Percentiles rank a stretch among this genome's conserved stretches.
phyloP scores from a whole-genome alignment of 1,284 basidiomycete species.

The Entoloma clypeatum region DNA sequence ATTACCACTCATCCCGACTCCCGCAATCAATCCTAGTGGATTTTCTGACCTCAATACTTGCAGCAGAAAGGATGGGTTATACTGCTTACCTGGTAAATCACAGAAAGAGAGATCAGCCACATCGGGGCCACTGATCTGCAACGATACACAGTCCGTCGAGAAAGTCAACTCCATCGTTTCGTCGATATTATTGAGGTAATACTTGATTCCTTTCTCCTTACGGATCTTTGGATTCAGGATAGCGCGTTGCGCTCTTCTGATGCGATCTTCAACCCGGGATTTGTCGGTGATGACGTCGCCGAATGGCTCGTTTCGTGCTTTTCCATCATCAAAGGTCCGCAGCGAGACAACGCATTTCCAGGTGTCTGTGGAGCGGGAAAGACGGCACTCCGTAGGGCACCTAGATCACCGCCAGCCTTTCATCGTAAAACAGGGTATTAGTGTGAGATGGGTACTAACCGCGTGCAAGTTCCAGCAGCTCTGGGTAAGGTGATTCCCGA shows the following conservation, averaged over 20 bases:
- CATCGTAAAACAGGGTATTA: not conserved
- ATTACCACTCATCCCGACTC: slow-evolving; percentile 47
- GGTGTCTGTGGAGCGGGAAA: slow-evolving; percentile 38
- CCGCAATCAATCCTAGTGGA: slow-evolving; percentile 58
- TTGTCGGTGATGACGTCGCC: slow-evolving; percentile 52
- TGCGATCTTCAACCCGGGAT: slow-evolving; percentile 55
- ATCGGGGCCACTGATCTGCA: slow-evolving; percentile 66
- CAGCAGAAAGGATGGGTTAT: not conserved
- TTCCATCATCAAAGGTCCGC: slow-evolving; percentile 45
- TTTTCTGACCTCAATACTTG: too few species aligned
- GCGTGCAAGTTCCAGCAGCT: slow-evolving; percentile 58
- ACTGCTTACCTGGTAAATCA: slow-evolving; percentile 60
- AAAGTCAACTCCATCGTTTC: slow-evolving; percentile 46
- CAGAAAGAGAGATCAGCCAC: slow-evolving; percentile 70
- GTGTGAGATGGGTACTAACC: slow-evolving; percentile 35
- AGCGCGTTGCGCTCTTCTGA: slow-evolving; percentile 67
- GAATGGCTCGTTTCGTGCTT: slow-evolving; percentile 42
- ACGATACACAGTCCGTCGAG: slow-evolving; percentile 58
- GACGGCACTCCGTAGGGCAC: slow-evolving; percentile 69
- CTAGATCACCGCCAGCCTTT: too few species aligned
- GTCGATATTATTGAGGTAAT: slow-evolving; percentile 35
- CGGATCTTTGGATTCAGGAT: slow-evolving; percentile 58
- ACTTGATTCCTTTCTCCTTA: slow-evolving; percentile 19
- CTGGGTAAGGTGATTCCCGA: slow-evolving; percentile 68
- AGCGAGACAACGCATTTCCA: slow-evolving; percentile 66